Evolutionary conservation across 108 stramenopile species (phyloP), one percentile per base, ranked within the genome.

Genomic region (Cyclotella distinguenda): DNA sequence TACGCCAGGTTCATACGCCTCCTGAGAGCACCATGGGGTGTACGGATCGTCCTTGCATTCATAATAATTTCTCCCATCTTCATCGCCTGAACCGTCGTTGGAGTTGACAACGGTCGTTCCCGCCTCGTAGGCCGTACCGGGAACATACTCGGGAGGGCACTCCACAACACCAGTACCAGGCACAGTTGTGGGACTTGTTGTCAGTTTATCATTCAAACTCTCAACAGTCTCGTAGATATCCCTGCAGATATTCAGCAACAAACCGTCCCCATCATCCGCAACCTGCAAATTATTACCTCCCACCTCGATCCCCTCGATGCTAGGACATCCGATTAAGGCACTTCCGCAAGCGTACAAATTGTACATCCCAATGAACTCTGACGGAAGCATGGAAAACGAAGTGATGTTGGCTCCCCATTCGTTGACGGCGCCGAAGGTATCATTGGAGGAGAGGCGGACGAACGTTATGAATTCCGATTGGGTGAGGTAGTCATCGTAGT

Each of bases 311-410:
- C 77, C 77, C 22, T 33, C 21, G 0, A 75, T 42, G 9, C 45
- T 46, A 3, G 68, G 63, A 78, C 77, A 78, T 0, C 57, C 77
- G 7, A 53, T 43, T 35, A 33, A 63, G 0, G 50, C 45, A 61
- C 61, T 43, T 11, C 77, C 77, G 38, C 77, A 78, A 6, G 77
- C 77, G 18, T 70, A 53, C 35, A 53, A 40, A 23, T 78, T 78
- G 52, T 66, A 78, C 0, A 64, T 21, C 4, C 68, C 56, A 7
- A 70, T 33, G 13, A 70, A 61, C 11, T 60, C 43, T 6, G 19
- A 51, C 6, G 68, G 63, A 6, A 78, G 51, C 35, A 55, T 48
- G 16, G 28, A 34, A 30, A 70, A 78, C 21, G 31, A 0, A 0
- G 57, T 47, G 31, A 78, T 70, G 2, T 61, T 43, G 18, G 53